A percentile compares a stretch with the other conserved stretches of the same genome.
These are phyloP conservation scores for Cokeromyces recurvatus DNA, from an alignment of 371 early-diverging fungal species.

Conservation along the genomic window DNA sequence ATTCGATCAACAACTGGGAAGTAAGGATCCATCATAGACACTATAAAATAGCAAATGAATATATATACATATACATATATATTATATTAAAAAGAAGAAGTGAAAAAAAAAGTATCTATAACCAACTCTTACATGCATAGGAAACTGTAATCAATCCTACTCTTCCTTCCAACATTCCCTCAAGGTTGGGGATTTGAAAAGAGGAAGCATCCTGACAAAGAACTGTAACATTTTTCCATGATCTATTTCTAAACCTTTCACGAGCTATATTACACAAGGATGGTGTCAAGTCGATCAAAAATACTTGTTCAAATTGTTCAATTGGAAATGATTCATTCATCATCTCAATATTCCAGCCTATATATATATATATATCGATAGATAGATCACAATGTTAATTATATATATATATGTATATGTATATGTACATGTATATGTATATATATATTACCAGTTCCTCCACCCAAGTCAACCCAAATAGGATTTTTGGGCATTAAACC, in stretches of 20 bases:
- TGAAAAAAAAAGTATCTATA: background rate
- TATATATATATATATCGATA: background rate
- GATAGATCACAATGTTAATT: too few relatives aligned
- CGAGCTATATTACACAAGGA: conserved; percentile 78
- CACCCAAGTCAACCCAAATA: conserved; percentile 82
- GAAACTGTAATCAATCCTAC: conserved; percentile 78
- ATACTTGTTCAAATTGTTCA: conserved; percentile 70
- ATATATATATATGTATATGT: too few relatives aligned
- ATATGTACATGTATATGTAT: too few relatives aligned
- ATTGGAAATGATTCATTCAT: conserved; percentile 76
- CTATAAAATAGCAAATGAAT: conserved; percentile 16
- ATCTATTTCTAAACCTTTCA: conserved; percentile 64
- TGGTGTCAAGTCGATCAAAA: conserved; percentile 82
- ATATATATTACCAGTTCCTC: conserved; percentile 69
- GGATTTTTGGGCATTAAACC: conserved; percentile 30
- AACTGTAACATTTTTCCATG: conserved; percentile 79
- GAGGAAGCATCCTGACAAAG: conserved; percentile 75
- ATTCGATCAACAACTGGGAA: conserved; percentile 71
- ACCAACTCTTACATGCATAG: conserved; percentile 58
- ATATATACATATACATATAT: too few relatives aligned
- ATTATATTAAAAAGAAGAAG: too few relatives aligned
- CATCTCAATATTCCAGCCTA: conserved; percentile 79
- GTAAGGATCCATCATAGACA: conserved; percentile 81
- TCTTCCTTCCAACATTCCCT: conserved; percentile 47
- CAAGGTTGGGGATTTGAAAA: conserved; percentile 60